Evolutionary conservation across 148 eudicot species (phyloP).

Genomic region (Diospyros kaki): DNA sequence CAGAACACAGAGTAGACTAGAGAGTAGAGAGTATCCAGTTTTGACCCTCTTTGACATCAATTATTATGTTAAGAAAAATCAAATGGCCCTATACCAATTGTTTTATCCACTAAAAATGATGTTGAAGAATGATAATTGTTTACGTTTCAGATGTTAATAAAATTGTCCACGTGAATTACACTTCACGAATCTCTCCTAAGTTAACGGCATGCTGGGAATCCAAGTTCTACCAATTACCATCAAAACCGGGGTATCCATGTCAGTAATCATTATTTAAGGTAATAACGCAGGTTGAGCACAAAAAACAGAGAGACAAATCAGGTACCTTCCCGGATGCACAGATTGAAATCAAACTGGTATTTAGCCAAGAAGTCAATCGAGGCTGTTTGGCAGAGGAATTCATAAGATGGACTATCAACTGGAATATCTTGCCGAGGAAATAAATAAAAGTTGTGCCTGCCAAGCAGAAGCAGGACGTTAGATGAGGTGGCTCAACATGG

Average conservation of each 20-base stretch:
- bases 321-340: constrained; percentile 80
- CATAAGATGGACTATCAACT: constrained; percentile 45
- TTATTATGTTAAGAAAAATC: background rate
- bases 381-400: constrained; percentile 87
- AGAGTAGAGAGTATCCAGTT: background rate
- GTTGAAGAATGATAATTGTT: background rate
- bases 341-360: constrained; percentile 89
- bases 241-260: background rate
- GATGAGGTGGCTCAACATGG: background rate
- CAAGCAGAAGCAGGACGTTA: constrained; percentile 1
- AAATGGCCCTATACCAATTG: background rate
- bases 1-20: background rate
- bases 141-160: background rate
- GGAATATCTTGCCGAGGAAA: constrained; percentile 87
- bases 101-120: background rate
- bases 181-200: background rate
- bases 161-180: background rate
- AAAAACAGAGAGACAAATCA: constrained; percentile 5
- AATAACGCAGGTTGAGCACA: constrained; percentile 1
- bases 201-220: background rate
- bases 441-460: constrained; percentile 86
- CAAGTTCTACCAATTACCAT: background rate
- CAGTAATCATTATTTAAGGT: background rate
- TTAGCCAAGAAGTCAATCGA: constrained; percentile 87
- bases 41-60: background rate